phyloP scores from a whole-genome alignment of 129 eudicot species.

The Tagetes patula region DNA sequence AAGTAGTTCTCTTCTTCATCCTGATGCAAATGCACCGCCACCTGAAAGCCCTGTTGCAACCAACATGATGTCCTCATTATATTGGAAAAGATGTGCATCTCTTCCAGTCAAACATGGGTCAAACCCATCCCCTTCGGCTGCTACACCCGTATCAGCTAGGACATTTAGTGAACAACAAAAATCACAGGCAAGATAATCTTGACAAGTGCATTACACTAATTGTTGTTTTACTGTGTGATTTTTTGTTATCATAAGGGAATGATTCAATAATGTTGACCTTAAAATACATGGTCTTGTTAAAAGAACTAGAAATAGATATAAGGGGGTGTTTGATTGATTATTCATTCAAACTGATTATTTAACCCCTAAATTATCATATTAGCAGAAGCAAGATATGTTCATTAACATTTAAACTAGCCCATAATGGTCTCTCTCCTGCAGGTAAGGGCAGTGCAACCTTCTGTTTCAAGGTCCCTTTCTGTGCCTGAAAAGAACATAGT shows the following conservation, averaged over 20 bases:
- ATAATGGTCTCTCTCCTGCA: conserved; percentile 26
- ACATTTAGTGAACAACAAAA: conserved; percentile 52
- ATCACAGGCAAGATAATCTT: conserved; percentile 39
- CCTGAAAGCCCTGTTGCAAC: conserved; percentile 52
- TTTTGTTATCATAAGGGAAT: too few relatives aligned
- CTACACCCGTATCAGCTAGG: conserved; percentile 65
- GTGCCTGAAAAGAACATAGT: conserved; percentile 71
- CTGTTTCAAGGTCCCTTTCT: conserved; percentile 82
- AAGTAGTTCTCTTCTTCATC: conserved; percentile 70
- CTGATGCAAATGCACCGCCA: conserved; percentile 34
- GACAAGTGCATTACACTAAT: not conserved
- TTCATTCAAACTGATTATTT: not conserved
- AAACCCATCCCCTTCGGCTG: conserved; percentile 49
- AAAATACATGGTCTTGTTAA: not conserved
- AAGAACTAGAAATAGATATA: not conserved
- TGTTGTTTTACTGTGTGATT: not conserved
- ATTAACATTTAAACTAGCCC: not conserved
- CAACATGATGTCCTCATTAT: conserved; percentile 31
- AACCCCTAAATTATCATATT: not conserved
- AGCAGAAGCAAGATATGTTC: not conserved
- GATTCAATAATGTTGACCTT: too few relatives aligned
- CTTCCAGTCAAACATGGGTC: conserved; percentile 77
- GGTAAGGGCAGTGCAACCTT: conserved; percentile 44
- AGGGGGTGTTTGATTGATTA: not conserved
- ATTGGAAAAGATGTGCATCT: conserved; percentile 63